These are phyloP conservation scores for Boletus fagicola DNA, from an alignment of 768 basidiomycete genomes.

Conservation along the genomic window DNA sequence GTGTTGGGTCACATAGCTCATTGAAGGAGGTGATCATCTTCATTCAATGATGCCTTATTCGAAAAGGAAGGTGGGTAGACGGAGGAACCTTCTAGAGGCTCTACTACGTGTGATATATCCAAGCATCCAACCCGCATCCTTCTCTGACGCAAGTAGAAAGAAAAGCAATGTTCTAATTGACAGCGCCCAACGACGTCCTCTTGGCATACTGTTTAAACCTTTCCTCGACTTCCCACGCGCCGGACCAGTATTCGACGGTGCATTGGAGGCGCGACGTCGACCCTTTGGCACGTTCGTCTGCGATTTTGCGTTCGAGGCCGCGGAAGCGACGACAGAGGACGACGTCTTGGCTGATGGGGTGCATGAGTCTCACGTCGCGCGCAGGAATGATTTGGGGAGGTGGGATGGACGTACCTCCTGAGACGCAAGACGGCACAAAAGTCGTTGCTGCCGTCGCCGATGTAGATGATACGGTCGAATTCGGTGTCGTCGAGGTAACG, in stretches of 20 bases:
- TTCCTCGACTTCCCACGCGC: conserved; percentile 97
- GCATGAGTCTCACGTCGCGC: not conserved
- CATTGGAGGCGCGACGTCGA: conserved; percentile 61
- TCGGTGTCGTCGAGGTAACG: conserved; percentile 61
- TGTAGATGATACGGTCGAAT: conserved; percentile 81
- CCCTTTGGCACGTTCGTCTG: conserved; percentile 52
- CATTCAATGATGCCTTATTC: not conserved
- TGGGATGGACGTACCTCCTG: conserved; percentile 48
- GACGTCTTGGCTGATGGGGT: conserved; percentile 63
- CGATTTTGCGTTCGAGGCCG: conserved; percentile 77
- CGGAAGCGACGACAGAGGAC: conserved; percentile 77
- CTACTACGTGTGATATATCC: not conserved
- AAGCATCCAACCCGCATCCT: not conserved
- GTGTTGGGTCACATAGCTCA: not conserved
- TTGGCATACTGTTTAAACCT: conserved; percentile 43
- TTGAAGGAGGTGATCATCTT: not conserved
- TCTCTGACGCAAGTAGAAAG: too few relatives aligned
- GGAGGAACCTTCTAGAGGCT: not conserved
- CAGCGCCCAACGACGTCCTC: not conserved
- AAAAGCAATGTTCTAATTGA: not conserved
- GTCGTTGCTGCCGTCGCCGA: conserved; percentile 95
- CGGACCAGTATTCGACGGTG: conserved; percentile 80
- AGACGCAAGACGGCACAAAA: conserved; percentile 89
- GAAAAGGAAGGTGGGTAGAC: not conserved
- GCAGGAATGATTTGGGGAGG: too few relatives aligned